A percentile compares a stretch with the other conserved stretches of the same genome.
These are phyloP conservation scores for Spiraea crenata DNA, from an alignment of 331 rosid species.

Conservation along the genomic window DNA sequence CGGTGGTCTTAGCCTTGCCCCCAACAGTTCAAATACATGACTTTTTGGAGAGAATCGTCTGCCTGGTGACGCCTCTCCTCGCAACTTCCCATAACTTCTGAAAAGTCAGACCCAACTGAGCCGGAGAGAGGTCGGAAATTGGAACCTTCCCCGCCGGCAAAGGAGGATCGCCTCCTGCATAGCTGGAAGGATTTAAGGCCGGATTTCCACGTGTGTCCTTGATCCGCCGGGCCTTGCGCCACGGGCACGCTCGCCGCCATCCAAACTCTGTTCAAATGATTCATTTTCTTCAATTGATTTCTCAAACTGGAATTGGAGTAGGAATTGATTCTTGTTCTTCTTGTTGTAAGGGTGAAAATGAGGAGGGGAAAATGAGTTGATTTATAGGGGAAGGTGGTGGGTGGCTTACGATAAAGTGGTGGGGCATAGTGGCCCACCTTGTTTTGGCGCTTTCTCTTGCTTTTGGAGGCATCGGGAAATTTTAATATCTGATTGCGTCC, in stretches of 20 bases:
- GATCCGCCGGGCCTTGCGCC: constrained; percentile 65
- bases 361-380: accelerated
- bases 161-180: constrained; percentile 36
- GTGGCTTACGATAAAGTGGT: background rate
- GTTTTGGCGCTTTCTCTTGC: background rate
- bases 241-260: constrained; percentile 78
- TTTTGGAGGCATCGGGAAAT: background rate
- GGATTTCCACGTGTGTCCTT: constrained; percentile 50
- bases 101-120: constrained; percentile 35
- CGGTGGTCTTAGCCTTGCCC: constrained; percentile 58
- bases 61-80: constrained; percentile 42
- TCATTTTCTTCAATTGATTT: constrained; percentile 27
- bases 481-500: background rate
- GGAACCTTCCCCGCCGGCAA: constrained; percentile 33
- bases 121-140: constrained; percentile 37
- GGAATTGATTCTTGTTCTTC: background rate
- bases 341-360: accelerated
- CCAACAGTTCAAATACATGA: constrained; percentile 96
- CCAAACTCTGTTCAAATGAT: constrained; percentile 56
- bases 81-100: constrained; percentile 29
- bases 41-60: constrained; percentile 75
- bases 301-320: background rate
- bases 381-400: constrained; percentile 12
- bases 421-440: background rate
- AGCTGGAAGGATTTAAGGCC: constrained; percentile 57